phyloP scores from a whole-genome alignment of 257 asterid species.

The Solanum gandarillasii region DNA sequence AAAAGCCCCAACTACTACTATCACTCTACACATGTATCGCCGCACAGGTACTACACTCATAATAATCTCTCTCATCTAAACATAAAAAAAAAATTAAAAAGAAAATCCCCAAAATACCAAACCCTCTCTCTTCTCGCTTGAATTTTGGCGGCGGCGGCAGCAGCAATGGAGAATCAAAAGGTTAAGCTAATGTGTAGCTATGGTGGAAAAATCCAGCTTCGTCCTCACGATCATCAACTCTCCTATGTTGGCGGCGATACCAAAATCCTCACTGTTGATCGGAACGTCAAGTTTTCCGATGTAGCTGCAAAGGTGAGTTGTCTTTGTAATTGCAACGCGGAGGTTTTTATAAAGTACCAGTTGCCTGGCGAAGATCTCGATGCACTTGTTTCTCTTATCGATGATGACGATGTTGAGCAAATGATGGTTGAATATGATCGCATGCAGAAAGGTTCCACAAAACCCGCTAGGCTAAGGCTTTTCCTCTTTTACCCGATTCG shows the following conservation, averaged over 20 bases:
- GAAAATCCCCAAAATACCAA: not conserved
- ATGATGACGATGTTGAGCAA: conserved; percentile 78
- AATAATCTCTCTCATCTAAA: not conserved
- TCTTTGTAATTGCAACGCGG: conserved; percentile 11
- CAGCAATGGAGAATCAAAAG: conserved; percentile 11
- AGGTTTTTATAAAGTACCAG: conserved; percentile 49
- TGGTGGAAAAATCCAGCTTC: conserved; percentile 59
- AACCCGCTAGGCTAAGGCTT: conserved; percentile 46
- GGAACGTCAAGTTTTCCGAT: conserved; percentile 36
- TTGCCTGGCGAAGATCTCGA: conserved; percentile 68
- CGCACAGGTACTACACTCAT: not conserved
- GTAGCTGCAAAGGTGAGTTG: conserved; percentile 29
- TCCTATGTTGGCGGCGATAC: conserved; percentile 70
- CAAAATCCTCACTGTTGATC: conserved; percentile 65
- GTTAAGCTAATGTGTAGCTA: conserved; percentile 67
- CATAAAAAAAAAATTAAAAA: not conserved
- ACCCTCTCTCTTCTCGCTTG: not conserved
- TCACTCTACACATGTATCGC: not conserved
- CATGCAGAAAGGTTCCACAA: conserved; percentile 28
- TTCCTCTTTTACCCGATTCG: conserved; percentile 28
- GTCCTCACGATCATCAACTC: conserved; percentile 48
- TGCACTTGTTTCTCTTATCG: conserved; percentile 48
- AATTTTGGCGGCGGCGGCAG: conserved; percentile 8
- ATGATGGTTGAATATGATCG: conserved; percentile 82
- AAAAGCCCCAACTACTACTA: not conserved